Percentiles rank a stretch among this genome's conserved stretches.
Evolutionary conservation across 2,329 filamentous ascomycete species (phyloP).

Genomic region (Phialophora macrospora): DNA sequence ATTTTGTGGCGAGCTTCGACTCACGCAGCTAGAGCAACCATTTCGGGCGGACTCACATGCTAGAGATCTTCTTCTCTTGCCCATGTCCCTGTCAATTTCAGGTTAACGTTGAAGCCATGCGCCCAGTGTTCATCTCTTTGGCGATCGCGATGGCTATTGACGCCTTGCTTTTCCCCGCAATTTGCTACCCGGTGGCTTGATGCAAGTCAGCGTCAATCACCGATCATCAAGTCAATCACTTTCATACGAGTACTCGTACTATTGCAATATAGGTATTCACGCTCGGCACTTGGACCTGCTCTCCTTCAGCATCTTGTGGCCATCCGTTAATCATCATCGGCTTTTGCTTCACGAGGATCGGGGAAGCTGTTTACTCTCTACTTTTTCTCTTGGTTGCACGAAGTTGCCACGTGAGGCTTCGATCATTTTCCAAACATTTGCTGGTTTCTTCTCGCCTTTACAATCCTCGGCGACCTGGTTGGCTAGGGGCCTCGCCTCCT

Average conservation of each 20-base stretch:
- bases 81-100: conserved; percentile 2
- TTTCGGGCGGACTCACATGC: neutral
- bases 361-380: neutral
- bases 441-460: neutral
- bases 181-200: conserved; percentile 18
- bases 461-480: neutral
- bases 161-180: conserved; percentile 15
- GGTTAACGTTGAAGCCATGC: neutral
- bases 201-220: conserved; percentile 16
- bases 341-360: neutral
- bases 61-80: neutral
- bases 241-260: neutral
- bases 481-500: neutral
- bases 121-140: neutral
- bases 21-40: neutral
- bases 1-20: neutral
- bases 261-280: no score
- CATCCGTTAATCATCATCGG: neutral
- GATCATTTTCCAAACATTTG: neutral
- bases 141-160: neutral
- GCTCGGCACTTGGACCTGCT: neutral
- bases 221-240: conserved; percentile 8
- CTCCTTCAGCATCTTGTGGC: neutral
- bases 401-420: neutral
- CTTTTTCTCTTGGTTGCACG: conserved; percentile 5